These are phyloP conservation scores for Corylus heterophylla DNA, from an alignment of 306 rosid species.

Conservation along the genomic window DNA sequence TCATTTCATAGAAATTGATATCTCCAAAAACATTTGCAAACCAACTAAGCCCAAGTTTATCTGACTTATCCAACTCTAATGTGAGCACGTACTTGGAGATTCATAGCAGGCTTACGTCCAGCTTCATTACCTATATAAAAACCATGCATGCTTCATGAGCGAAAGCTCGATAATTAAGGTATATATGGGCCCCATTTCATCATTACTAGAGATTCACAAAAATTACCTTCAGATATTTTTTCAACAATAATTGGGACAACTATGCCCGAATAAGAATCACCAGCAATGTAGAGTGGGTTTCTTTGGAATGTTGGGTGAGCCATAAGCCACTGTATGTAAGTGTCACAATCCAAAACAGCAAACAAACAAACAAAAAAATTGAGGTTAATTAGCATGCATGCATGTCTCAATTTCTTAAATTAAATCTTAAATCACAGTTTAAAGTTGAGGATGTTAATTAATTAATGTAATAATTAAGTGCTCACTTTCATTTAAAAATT, in stretches of 20 bases:
- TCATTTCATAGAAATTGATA: too few relatives aligned
- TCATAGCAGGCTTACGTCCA: background rate
- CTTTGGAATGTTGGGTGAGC: slow-evolving; percentile 44
- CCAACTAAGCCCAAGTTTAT: background rate
- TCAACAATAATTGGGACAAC: slow-evolving; percentile 28
- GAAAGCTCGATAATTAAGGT: background rate
- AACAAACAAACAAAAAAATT: background rate
- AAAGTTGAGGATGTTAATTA: background rate
- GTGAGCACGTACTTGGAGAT: background rate
- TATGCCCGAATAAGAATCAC: slow-evolving; percentile 56
- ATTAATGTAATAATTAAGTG: background rate
- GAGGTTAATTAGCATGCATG: background rate
- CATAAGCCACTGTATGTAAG: slow-evolving; percentile 45
- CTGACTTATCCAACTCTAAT: too few relatives aligned
- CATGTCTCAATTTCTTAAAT: background rate
- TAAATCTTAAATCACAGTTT: background rate
- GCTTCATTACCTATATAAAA: slow-evolving; percentile 5
- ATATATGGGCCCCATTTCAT: too few relatives aligned
- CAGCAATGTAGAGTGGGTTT: slow-evolving; percentile 49
- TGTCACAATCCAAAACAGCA: background rate
- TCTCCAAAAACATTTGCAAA: too few relatives aligned
- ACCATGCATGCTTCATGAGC: slow-evolving; percentile 8
- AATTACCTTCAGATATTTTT: slow-evolving; percentile 44
- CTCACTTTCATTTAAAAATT: background rate
- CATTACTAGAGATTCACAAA: too few relatives aligned